Evolutionary conservation across 495 filamentous ascomycete genomes (phyloP), one percentile per base, ranked within the genome.

Genomic region (Annulohypoxylon maeteangense): DNA sequence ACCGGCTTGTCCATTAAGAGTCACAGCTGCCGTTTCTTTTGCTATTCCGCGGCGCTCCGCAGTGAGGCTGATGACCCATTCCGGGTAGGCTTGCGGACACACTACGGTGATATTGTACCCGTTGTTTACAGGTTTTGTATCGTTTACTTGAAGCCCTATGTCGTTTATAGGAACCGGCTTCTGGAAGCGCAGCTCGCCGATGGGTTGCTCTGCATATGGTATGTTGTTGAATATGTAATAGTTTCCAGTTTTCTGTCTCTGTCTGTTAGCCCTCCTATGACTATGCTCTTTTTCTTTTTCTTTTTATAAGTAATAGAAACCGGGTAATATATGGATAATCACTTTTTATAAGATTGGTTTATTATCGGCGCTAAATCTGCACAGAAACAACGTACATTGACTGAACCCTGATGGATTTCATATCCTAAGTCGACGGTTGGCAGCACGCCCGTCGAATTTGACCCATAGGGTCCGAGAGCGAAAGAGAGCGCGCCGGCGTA

Each of bases 211-310:
- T 22, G 72, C 68, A 22, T 72, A 75, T 12, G 64, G 60, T 20
- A 75, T 60, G 22, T 75, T 75, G 54, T 36, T 72, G 27, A 72
- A 75, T 20, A 57, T 31, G 55, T 75, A 75, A 40, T 72, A 72
- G 10, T 68, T 23, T 0, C 72, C 72, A 10, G 68, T 65, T n/a
- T 1, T 23, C 72, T 75, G 44, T 25, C 1, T 50, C 53, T 7
- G 31, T 1, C 12, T 38, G 20, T 62, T 18, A 57, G 66, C 2
- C 14, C 44, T 31, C 22, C 8, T 1, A 20, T 14, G n/a, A 8
- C 4, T 3, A 1, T 10, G 12, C 31, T 12, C 3, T 38, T 1
- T 11, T 3, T 47, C 22, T 22, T 22, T 22, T 47, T 22, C 6
- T 22, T 6, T 18, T 27, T 50, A 25, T 32, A 18, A 32, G 36